A percentile compares a stretch with the other conserved stretches of the same genome.
phyloP scores from a whole-genome alignment of 2,329 filamentous ascomycete genomes.

The Mariannaea elegans region DNA sequence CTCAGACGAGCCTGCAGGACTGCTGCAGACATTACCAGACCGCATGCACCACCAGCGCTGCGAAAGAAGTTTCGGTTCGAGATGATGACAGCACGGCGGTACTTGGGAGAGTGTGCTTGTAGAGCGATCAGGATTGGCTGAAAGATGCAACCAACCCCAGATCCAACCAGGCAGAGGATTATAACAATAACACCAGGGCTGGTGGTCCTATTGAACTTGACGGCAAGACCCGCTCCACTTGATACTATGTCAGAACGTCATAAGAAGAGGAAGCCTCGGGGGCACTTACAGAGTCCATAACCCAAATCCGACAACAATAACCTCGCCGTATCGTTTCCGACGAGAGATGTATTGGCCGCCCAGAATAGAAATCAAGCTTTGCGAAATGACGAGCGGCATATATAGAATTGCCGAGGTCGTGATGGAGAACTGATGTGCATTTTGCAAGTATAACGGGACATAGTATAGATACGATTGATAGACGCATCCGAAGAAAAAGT shows the following conservation, averaged over 20 bases:
- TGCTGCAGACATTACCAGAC: constrained; percentile 65
- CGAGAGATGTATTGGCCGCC: constrained; percentile 68
- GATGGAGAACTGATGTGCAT: constrained; percentile 50
- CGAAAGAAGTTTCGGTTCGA: constrained; percentile 71
- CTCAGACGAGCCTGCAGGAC: constrained; percentile 49
- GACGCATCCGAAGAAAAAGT: constrained; percentile 66
- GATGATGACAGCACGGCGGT: constrained; percentile 69
- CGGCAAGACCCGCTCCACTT: constrained; percentile 59
- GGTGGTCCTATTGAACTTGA: constrained; percentile 57
- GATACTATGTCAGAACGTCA: background rate
- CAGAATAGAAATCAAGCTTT: constrained; percentile 55
- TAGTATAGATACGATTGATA: constrained; percentile 70
- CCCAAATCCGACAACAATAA: constrained; percentile 58
- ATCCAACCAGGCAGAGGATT: constrained; percentile 57
- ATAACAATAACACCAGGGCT: constrained; percentile 58
- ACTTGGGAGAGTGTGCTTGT: constrained; percentile 65
- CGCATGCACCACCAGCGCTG: constrained; percentile 63
- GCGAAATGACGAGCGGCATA: constrained; percentile 57
- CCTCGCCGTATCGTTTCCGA: constrained; percentile 64
- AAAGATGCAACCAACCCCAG: constrained; percentile 61
- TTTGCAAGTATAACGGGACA: constrained; percentile 69
- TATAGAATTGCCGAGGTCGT: constrained; percentile 60
- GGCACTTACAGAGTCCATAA: constrained; percentile 46
- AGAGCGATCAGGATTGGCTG: constrained; percentile 63
- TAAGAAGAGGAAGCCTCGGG: background rate